Evolutionary conservation across 2,329 filamentous ascomycete species (phyloP).

Genomic region (Pseudogymnoascus sp.): DNA sequence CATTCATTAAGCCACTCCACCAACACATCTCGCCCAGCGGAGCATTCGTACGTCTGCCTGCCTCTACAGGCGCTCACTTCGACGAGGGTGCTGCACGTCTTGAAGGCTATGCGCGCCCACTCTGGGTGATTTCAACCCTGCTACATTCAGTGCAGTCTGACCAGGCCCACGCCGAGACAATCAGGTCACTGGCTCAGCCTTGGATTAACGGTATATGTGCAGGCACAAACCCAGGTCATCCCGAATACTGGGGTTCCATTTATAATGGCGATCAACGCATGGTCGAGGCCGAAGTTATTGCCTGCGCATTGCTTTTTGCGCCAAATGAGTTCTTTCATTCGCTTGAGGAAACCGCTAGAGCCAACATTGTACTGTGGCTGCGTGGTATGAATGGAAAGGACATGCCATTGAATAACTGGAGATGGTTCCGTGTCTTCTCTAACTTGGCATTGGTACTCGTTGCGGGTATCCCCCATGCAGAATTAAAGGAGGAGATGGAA

Average conservation of each 20-base stretch:
- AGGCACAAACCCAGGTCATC: slow-evolving; percentile 28
- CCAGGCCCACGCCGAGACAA: background rate
- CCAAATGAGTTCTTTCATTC: slow-evolving; percentile 31
- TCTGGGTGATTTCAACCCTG: slow-evolving; percentile 12
- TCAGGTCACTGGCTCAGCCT: background rate
- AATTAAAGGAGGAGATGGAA: slow-evolving; percentile 32
- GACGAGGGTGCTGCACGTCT: slow-evolving; percentile 14
- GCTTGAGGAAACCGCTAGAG: slow-evolving; percentile 24
- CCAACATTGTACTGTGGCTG: slow-evolving; percentile 36
- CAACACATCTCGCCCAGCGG: slow-evolving; percentile 9
- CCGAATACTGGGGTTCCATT: slow-evolving; percentile 41
- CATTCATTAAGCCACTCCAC: slow-evolving; percentile 9
- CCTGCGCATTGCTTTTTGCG: slow-evolving; percentile 38
- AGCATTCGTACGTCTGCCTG: slow-evolving; percentile 9
- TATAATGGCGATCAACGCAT: slow-evolving; percentile 41
- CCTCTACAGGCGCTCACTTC: slow-evolving; percentile 11
- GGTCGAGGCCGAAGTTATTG: slow-evolving; percentile 45
- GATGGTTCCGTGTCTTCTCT: slow-evolving; percentile 44
- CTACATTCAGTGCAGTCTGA: background rate
- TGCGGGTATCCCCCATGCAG: slow-evolving; percentile 29
- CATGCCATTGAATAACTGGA: slow-evolving; percentile 43
- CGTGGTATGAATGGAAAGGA: slow-evolving; percentile 34
- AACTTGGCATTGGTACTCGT: slow-evolving; percentile 38
- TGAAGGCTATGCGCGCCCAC: slow-evolving; percentile 14
- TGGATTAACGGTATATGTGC: slow-evolving; percentile 9